Evolutionary conservation across 352 stramenopile species (phyloP).

Genomic region (Globisporangium heterothallicum): DNA sequence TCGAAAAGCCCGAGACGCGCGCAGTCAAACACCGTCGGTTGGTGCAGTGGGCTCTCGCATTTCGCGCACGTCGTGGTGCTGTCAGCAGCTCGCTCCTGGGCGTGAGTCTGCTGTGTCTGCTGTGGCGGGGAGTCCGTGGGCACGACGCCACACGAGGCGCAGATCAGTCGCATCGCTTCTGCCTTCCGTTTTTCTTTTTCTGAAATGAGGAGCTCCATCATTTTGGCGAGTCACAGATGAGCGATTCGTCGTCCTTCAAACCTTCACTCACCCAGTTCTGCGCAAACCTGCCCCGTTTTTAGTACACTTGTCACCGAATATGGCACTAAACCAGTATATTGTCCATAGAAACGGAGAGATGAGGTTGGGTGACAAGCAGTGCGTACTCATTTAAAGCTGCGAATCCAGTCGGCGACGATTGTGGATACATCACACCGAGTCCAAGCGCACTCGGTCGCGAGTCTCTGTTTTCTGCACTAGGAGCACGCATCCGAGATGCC

Average conservation of each 20-base stretch:
- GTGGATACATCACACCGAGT: too few species aligned
- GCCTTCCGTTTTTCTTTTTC: not conserved
- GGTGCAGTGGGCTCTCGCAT: slow-evolving; percentile 27
- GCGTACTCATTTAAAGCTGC: too few species aligned
- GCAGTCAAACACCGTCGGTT: slow-evolving; percentile 54
- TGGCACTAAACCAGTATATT: not conserved
- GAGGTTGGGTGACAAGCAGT: too few species aligned
- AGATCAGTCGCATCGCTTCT: slow-evolving; percentile 25
- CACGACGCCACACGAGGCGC: slow-evolving; percentile 23
- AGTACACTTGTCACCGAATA: too few species aligned
- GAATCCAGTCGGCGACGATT: too few species aligned
- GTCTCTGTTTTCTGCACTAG: too few species aligned
- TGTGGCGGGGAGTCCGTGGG: not conserved
- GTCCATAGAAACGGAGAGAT: too few species aligned
- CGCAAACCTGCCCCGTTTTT: not conserved
- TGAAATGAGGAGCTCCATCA: not conserved
- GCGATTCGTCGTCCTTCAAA: not conserved
- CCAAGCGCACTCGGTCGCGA: too few species aligned
- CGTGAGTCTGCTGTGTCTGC: not conserved
- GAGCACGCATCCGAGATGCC: too few species aligned
- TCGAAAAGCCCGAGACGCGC: slow-evolving; percentile 50
- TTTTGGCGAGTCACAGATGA: not conserved
- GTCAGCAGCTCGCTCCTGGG: not conserved
- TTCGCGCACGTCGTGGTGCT: slow-evolving; percentile 23
- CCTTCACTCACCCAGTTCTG: not conserved